Conservation (phyloP, 1,284 basidiomycete species). For the Puccinia triticina region DNA sequence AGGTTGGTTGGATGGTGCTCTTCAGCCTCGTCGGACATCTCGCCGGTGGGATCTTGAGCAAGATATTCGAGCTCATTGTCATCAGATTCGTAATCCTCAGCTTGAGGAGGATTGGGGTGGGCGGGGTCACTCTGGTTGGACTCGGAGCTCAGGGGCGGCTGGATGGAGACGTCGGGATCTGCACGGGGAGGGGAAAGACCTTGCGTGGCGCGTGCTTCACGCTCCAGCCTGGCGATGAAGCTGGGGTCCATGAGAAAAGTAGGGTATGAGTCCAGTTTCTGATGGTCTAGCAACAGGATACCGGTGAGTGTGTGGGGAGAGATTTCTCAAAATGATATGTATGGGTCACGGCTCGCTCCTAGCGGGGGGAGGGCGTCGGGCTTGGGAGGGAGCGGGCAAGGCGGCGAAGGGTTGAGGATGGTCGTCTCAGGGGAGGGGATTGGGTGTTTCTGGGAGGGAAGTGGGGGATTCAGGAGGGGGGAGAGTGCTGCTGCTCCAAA, state of each 20-base stretch:
- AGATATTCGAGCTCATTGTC: conserved; percentile 47
- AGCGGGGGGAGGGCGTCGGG: too few relatives aligned
- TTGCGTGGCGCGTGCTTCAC: conserved; percentile 36
- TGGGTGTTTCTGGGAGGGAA: too few relatives aligned
- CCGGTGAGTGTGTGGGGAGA: too few relatives aligned
- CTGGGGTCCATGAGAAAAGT: conserved; percentile 32
- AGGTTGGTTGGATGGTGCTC: conserved; percentile 8
- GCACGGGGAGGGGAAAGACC: conserved; percentile 8
- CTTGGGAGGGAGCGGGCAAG: too few relatives aligned
- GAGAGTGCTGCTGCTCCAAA: too few relatives aligned
- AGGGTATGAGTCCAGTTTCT: too few relatives aligned
- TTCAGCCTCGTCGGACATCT: conserved; percentile 6
- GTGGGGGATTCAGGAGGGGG: too few relatives aligned
- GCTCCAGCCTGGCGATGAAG: conserved; percentile 36
- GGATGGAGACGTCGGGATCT: background rate
- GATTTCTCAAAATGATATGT: too few relatives aligned
- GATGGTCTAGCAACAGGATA: too few relatives aligned
- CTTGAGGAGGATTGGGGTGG: background rate
- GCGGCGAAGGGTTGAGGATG: too few relatives aligned
- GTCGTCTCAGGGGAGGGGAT: too few relatives aligned
- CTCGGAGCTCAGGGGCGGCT: background rate
- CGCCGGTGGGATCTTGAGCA: conserved; percentile 47
- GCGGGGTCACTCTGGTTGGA: background rate
- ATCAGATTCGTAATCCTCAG: conserved; percentile 24
- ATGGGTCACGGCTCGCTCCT: too few relatives aligned